phyloP scores from a whole-genome alignment of 75 land plant genomes.

The Gnetum montanum region DNA sequence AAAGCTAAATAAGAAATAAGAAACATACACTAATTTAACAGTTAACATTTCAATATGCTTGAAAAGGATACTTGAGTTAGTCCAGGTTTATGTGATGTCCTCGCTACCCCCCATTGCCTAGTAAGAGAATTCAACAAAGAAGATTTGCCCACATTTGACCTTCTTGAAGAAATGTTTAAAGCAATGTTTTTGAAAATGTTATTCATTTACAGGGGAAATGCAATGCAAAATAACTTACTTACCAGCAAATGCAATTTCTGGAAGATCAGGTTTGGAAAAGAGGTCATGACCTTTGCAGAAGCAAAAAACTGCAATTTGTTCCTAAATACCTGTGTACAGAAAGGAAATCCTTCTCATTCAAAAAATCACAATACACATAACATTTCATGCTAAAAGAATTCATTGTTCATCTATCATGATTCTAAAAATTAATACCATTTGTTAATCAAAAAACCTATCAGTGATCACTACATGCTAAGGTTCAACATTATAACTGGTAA shows the following conservation, averaged over 20 bases:
- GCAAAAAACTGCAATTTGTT: slow-evolving; percentile 81
- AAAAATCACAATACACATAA: no score
- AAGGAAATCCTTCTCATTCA: no score
- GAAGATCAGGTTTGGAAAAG: slow-evolving; percentile 72
- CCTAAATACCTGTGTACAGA: slow-evolving; percentile 66
- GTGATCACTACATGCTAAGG: no score
- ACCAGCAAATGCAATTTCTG: slow-evolving; percentile 99
- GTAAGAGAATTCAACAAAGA: slow-evolving; percentile 93
- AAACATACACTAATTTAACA: slow-evolving; percentile 2
- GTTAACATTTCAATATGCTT: background rate
- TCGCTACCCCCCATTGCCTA: slow-evolving; percentile 94
- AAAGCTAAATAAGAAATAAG: background rate
- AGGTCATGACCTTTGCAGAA: slow-evolving; percentile 81
- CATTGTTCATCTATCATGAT: no score
- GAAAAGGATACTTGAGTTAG: slow-evolving; percentile 61
- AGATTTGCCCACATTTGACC: slow-evolving; percentile 99
- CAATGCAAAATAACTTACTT: no score
- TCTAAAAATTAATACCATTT: no score
- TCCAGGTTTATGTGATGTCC: slow-evolving; percentile 97
- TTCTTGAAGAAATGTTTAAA: slow-evolving; percentile 34
- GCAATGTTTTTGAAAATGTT: background rate
- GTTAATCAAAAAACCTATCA: no score
- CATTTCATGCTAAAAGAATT: no score
- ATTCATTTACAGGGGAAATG: no score
- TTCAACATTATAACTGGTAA: no score